Percentiles rank a stretch among this genome's conserved stretches.
phyloP scores from a whole-genome alignment of 768 basidiomycete genomes.

The Melanogaster broomeanus region DNA sequence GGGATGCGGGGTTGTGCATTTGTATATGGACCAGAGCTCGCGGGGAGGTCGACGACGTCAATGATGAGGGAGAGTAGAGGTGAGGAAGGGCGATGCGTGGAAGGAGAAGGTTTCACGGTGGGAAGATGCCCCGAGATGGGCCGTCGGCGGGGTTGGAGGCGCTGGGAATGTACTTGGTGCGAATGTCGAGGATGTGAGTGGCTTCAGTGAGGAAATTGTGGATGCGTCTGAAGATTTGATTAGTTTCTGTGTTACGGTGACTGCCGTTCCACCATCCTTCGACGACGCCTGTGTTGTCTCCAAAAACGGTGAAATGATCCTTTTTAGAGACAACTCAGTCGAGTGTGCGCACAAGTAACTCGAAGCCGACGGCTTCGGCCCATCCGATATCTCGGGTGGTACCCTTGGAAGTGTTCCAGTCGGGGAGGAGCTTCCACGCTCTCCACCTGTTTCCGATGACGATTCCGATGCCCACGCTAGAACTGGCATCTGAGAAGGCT shows the following conservation, averaged over 20 bases:
- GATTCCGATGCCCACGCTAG: constrained; percentile 15
- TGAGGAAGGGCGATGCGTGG: too few relatives aligned
- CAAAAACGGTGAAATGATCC: constrained; percentile 1
- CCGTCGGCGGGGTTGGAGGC: too few relatives aligned
- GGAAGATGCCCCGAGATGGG: too few relatives aligned
- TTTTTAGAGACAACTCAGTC: neutral
- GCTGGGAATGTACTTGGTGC: too few relatives aligned
- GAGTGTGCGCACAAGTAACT: constrained; percentile 6
- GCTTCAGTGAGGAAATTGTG: too few relatives aligned
- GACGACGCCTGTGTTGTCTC: constrained; percentile 13
- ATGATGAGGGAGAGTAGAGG: too few relatives aligned
- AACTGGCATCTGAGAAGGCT: constrained; percentile 19
- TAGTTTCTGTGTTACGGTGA: constrained; percentile 4
- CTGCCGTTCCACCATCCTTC: too few relatives aligned
- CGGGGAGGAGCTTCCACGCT: constrained; percentile 17
- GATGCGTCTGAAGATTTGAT: constrained; percentile 9
- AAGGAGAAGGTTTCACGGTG: too few relatives aligned
- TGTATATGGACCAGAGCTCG: too few relatives aligned
- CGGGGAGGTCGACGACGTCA: too few relatives aligned
- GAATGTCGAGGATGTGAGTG: too few relatives aligned
- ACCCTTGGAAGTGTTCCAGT: constrained; percentile 6
- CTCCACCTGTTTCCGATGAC: constrained; percentile 22
- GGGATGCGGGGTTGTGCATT: too few relatives aligned
- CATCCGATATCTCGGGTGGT: constrained; percentile 13
- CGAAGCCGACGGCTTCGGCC: constrained; percentile 19